These are phyloP conservation scores for Coemansia nantahalensis DNA, from an alignment of 192 early-diverging fungal species.

Conservation along the genomic window DNA sequence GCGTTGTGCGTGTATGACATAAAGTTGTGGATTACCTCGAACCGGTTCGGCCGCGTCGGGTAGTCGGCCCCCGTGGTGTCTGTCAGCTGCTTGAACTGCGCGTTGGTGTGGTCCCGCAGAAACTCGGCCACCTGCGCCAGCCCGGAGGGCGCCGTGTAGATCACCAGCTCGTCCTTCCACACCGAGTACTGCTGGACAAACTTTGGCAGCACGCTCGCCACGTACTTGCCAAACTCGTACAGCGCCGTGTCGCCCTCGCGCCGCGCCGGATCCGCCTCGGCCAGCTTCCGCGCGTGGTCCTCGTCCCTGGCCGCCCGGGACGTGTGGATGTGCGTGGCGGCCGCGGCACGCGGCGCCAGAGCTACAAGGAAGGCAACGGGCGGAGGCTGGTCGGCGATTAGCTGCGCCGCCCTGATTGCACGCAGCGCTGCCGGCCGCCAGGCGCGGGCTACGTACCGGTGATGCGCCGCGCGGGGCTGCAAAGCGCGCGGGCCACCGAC, in stretches of 20 bases:
- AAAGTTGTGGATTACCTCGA: conserved; percentile 96
- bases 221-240: conserved; percentile 87
- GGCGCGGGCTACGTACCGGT: conserved; percentile 34
- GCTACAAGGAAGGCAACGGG: background rate
- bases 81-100: conserved; percentile 88
- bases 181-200: conserved; percentile 96
- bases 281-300: conserved; percentile 31
- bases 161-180: conserved; percentile 97
- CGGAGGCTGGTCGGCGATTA: background rate
- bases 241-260: conserved; percentile 49
- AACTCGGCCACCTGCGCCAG: conserved; percentile 81
- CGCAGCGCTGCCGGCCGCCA: too few relatives aligned
- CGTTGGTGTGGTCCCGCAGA: conserved; percentile 87
- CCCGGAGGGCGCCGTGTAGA: conserved; percentile 85
- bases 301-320: conserved; percentile 21
- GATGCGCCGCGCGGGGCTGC: conserved; percentile 10
- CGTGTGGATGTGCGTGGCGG: conserved; percentile 21
- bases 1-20: conserved; percentile 84
- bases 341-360: conserved; percentile 1
- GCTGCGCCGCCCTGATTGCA: background rate
- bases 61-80: conserved; percentile 93
- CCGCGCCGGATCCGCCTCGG: conserved; percentile 31
- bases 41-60: conserved; percentile 87
- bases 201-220: conserved; percentile 84
- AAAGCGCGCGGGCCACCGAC: conserved; percentile 22